Evolutionary conservation across 805 yeast genomes (phyloP), one percentile per base, ranked within the genome.

Genomic region (Schizosaccharomyces japonicus): DNA sequence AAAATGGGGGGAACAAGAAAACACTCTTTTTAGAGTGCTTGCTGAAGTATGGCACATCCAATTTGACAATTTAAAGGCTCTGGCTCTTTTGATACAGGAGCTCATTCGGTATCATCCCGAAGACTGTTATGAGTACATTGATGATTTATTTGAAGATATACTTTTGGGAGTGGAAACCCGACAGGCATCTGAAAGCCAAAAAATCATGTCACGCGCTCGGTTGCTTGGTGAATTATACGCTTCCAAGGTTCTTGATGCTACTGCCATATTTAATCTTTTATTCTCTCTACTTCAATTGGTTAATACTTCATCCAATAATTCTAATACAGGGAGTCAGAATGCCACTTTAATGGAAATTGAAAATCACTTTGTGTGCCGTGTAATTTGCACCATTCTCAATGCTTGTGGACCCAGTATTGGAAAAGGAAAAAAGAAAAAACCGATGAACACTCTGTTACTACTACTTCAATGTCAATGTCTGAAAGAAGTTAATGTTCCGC

Each of bases 391-490:
- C 0, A 56, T 73, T 4, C 55, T 77, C 17, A 59, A 60, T n/a
- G 59, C 58, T 7, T 57, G 57, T 32, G 56, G 54, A 2, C 50
- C 52, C 6, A 54, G 50, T 10, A 51, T 55, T 15, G 52, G 49
- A 21, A 49, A 52, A 2, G 52, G 51, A 8, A 15, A 34, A 4
- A 48, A 52, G 6, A 42, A 28, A 11, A 50, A 54, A 3, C 62
- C 65, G 32, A 45, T 73, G 10, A 54, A 57, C 0, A 47, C 64
- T 0, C 70, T 78, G 49, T 53, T 77, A 49, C 66, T 66, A 26
- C 76, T 73, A 52, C 75, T 82, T 51, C 90, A 83, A 55, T 83
- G 74, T 58, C 83, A 80, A 56, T 58, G 72, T 3, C 70, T 67
- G 58, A 69, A 77, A 29, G 83, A 83, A 55, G 66, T 61, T 44